phyloP scores from a whole-genome alignment of 2,329 filamentous ascomycete species.

The Penicillium sp. region DNA sequence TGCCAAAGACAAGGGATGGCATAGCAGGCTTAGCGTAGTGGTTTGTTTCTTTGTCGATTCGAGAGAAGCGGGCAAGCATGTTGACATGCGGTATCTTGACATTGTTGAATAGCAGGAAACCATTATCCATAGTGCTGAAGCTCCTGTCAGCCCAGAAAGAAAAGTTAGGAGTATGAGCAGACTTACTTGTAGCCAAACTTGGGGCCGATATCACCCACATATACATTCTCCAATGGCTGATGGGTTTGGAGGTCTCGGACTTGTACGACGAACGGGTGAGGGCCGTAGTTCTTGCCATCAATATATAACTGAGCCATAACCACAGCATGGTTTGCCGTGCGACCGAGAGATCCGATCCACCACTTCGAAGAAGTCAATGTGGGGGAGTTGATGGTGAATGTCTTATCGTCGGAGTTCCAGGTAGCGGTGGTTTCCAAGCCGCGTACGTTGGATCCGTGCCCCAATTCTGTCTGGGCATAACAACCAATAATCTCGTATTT shows the following conservation, averaged over 20 bases:
- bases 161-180: not conserved
- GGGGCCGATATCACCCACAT: slow-evolving; percentile 77
- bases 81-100: slow-evolving; percentile 71
- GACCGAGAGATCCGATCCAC: slow-evolving; percentile 79
- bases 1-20: slow-evolving; percentile 70
- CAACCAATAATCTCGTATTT: slow-evolving; percentile 73
- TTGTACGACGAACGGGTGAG: slow-evolving; percentile 76
- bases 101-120: slow-evolving; percentile 74
- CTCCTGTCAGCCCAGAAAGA: slow-evolving; percentile 10
- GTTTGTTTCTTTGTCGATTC: slow-evolving; percentile 65
- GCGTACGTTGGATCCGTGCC: slow-evolving; percentile 74
- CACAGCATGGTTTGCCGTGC: slow-evolving; percentile 72
- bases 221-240: slow-evolving; percentile 65
- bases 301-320: slow-evolving; percentile 77
- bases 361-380: slow-evolving; percentile 74
- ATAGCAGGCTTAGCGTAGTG: slow-evolving; percentile 67
- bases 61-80: slow-evolving; percentile 71
- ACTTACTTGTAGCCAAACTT: slow-evolving; percentile 70
- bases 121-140: slow-evolving; percentile 71
- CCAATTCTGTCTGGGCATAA: slow-evolving; percentile 78
- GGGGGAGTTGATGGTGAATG: slow-evolving; percentile 72
- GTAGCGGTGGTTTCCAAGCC: slow-evolving; percentile 71
- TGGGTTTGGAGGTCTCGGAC: slow-evolving; percentile 70
- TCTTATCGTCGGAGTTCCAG: slow-evolving; percentile 72
- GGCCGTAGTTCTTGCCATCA: slow-evolving; percentile 66